These are phyloP conservation scores for Nyssa sinensis DNA, from an alignment of 148 eudicot species.

Conservation along the genomic window DNA sequence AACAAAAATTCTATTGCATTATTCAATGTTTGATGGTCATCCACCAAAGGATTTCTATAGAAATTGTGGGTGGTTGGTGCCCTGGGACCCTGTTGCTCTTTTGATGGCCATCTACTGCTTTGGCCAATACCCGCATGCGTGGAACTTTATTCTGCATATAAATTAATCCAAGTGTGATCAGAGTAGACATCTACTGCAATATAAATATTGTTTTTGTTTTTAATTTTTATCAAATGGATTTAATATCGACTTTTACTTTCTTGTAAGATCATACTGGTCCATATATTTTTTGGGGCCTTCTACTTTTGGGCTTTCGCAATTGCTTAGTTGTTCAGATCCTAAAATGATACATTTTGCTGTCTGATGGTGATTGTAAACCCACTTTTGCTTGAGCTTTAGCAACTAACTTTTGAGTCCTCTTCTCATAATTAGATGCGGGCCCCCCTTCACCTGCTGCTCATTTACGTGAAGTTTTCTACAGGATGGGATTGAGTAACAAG, in stretches of 20 bases:
- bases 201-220: not conserved
- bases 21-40: slow-evolving; percentile 1
- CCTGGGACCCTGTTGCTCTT: not conserved
- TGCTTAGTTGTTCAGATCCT: not conserved
- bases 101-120: not conserved
- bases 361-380: slow-evolving; percentile 5
- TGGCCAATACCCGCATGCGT: not conserved
- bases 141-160: not conserved
- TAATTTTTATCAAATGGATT: too few relatives aligned
- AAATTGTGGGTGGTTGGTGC: not conserved
- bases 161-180: not conserved
- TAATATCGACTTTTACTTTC: not conserved
- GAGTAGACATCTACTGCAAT: not conserved
- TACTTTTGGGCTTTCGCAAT: not conserved
- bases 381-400: not conserved
- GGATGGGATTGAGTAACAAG: slow-evolving; percentile 96
- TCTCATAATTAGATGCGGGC: slow-evolving; percentile 70
- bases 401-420: slow-evolving; percentile 13
- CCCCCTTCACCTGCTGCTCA: slow-evolving; percentile 96
- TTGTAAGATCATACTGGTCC: not conserved
- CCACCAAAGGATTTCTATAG: not conserved
- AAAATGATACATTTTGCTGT: not conserved
- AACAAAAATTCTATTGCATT: not conserved
- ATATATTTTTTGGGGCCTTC: not conserved
- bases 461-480: slow-evolving; percentile 86